Evolutionary conservation across 2,329 filamentous ascomycete species (phyloP).

Genomic region (Verticillium nubilum): DNA sequence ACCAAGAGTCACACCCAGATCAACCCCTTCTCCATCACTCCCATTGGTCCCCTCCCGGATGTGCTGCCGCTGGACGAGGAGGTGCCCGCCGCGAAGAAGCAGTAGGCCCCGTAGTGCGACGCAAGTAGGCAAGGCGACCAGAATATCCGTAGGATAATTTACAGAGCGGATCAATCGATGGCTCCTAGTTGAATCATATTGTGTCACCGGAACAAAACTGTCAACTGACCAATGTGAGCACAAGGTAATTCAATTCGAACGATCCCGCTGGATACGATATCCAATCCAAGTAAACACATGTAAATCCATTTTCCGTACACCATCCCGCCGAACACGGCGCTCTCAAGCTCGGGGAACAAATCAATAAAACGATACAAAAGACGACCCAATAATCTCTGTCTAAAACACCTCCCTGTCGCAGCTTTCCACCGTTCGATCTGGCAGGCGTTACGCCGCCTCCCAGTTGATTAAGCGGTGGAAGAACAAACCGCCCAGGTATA

Average conservation of each 20-base stretch:
- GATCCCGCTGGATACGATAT: not conserved
- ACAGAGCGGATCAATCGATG: too few species aligned
- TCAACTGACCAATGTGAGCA: too few species aligned
- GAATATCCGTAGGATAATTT: not conserved
- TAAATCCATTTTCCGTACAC: not conserved
- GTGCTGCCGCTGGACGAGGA: conserved; percentile 75
- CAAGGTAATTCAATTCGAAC: not conserved
- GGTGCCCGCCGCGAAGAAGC: conserved; percentile 50
- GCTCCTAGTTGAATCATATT: not conserved
- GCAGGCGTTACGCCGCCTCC: not conserved
- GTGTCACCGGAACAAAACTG: too few species aligned
- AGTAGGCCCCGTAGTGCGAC: not conserved
- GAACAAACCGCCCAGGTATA: not conserved
- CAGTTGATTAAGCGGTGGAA: not conserved
- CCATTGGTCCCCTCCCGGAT: conserved; percentile 77
- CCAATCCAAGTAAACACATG: not conserved
- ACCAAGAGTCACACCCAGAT: conserved; percentile 59
- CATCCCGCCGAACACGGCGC: not conserved
- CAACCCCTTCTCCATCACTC: conserved; percentile 69
- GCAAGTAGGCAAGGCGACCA: not conserved
- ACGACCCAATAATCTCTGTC: not conserved
- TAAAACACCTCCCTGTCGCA: not conserved
- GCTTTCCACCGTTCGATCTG: not conserved
- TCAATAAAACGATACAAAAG: not conserved
- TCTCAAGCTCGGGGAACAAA: not conserved